phyloP scores from a whole-genome alignment of 2,329 filamentous ascomycete species.

The Aspergillus sp. region DNA sequence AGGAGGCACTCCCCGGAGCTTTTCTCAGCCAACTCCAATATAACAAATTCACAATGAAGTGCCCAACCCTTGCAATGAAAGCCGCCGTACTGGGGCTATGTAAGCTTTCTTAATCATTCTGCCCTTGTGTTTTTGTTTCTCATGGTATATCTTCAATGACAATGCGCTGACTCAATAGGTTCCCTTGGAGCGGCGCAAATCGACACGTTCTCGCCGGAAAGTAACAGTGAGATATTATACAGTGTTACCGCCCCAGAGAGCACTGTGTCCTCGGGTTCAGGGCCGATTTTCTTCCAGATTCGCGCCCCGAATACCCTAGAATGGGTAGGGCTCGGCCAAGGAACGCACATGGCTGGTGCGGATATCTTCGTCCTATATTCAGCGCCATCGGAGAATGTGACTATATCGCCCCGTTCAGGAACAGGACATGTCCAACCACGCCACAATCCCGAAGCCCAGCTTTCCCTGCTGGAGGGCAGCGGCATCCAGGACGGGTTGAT shows the following conservation, averaged over 20 bases:
- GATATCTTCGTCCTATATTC: slow-evolving; percentile 66
- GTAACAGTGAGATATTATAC: slow-evolving; percentile 37
- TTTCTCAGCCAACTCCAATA: background rate
- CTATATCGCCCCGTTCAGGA: slow-evolving; percentile 58
- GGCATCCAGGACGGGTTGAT: slow-evolving; percentile 55
- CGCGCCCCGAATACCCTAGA: slow-evolving; percentile 38
- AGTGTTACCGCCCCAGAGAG: slow-evolving; percentile 55
- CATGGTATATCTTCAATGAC: background rate
- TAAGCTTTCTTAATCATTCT: background rate
- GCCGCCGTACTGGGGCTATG: slow-evolving; percentile 1
- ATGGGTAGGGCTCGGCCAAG: slow-evolving; percentile 63
- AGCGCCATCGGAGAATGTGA: slow-evolving; percentile 53
- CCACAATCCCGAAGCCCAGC: slow-evolving; percentile 44
- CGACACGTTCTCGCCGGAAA: slow-evolving; percentile 19
- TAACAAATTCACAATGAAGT: background rate
- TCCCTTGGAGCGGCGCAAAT: slow-evolving; percentile 11
- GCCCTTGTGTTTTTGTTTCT: background rate
- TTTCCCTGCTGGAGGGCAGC: slow-evolving; percentile 60
- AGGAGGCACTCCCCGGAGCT: background rate
- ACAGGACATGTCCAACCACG: slow-evolving; percentile 51
- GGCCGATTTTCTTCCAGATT: slow-evolving; percentile 63
- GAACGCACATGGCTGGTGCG: slow-evolving; percentile 54
- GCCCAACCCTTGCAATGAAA: background rate
- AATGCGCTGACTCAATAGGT: background rate
- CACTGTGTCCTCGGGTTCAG: slow-evolving; percentile 50